phyloP scores from a whole-genome alignment of 116 monocot genomes.

The Posidonia oceanica region DNA sequence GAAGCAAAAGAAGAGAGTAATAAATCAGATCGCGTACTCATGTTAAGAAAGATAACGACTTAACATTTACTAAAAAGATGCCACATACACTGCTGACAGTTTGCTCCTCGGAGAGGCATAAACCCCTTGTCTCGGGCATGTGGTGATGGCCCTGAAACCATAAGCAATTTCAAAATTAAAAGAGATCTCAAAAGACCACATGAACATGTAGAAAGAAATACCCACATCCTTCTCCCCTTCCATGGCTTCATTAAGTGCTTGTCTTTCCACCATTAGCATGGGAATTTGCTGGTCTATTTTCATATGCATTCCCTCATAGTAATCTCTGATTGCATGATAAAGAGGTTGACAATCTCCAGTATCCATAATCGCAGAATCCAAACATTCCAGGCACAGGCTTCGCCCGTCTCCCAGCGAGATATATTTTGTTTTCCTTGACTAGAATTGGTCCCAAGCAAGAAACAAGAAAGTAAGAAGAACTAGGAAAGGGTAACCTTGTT shows the following conservation, averaged over 20 bases:
- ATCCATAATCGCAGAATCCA: slow-evolving; percentile 89
- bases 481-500: too few relatives aligned
- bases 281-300: slow-evolving; percentile 92
- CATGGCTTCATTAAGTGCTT: slow-evolving; percentile 96
- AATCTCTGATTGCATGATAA: slow-evolving; percentile 90
- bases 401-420: slow-evolving; percentile 78
- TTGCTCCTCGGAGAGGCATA: slow-evolving; percentile 90
- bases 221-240: slow-evolving; percentile 86
- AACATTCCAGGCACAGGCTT: slow-evolving; percentile 80
- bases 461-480: background rate
- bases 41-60: too few relatives aligned
- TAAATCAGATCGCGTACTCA: too few relatives aligned
- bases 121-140: slow-evolving; percentile 91
- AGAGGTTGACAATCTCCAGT: slow-evolving; percentile 88
- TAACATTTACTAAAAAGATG: too few relatives aligned
- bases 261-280: slow-evolving; percentile 92
- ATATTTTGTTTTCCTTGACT: slow-evolving; percentile 66
- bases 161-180: background rate
- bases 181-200: background rate
- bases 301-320: slow-evolving; percentile 97
- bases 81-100: slow-evolving; percentile 81
- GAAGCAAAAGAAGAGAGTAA: background rate
- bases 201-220: slow-evolving; percentile 3
- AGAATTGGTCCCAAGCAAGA: background rate
- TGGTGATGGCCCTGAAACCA: slow-evolving; percentile 59